A percentile compares a stretch with the other conserved stretches of the same genome.
Evolutionary conservation across 768 basidiomycete genomes (phyloP).

Genomic region (Pholiota molesta): DNA sequence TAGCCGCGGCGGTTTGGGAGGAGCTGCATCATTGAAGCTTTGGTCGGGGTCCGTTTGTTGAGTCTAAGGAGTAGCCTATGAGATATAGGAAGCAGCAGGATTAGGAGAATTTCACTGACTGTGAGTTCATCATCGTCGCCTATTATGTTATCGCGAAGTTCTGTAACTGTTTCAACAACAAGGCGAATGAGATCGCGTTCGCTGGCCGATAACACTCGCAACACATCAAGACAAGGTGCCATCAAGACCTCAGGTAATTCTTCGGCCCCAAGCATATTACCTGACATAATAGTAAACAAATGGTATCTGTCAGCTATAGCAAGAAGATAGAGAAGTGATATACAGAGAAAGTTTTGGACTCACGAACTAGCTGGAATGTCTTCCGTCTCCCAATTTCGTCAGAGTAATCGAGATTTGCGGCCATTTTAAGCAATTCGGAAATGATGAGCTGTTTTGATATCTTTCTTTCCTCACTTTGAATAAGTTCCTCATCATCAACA

Average conservation of each 20-base stretch:
- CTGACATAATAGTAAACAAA: constrained; percentile 35
- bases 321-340: neutral
- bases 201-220: constrained; percentile 67
- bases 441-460: constrained; percentile 67
- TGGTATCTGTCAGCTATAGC: neutral
- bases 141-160: constrained; percentile 59
- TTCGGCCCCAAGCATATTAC: constrained; percentile 80
- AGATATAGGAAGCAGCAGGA: neutral
- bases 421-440: constrained; percentile 80
- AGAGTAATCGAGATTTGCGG: constrained; percentile 82
- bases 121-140: constrained; percentile 38
- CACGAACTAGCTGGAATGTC: constrained; percentile 85
- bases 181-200: constrained; percentile 88
- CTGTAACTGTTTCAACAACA: constrained; percentile 86
- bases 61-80: constrained; percentile 12
- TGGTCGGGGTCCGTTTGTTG: constrained; percentile 23
- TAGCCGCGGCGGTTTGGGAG: constrained; percentile 22
- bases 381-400: constrained; percentile 91
- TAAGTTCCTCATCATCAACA: constrained; percentile 36
- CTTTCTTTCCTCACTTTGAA: constrained; percentile 48
- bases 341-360: constrained; percentile 33
- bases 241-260: constrained; percentile 71
- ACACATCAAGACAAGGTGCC: constrained; percentile 79
- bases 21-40: constrained; percentile 31
- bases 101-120: constrained; percentile 16